These are phyloP conservation scores for Fusarium nisikadoi DNA, from an alignment of 2,329 filamentous ascomycete genomes.

Conservation along the genomic window DNA sequence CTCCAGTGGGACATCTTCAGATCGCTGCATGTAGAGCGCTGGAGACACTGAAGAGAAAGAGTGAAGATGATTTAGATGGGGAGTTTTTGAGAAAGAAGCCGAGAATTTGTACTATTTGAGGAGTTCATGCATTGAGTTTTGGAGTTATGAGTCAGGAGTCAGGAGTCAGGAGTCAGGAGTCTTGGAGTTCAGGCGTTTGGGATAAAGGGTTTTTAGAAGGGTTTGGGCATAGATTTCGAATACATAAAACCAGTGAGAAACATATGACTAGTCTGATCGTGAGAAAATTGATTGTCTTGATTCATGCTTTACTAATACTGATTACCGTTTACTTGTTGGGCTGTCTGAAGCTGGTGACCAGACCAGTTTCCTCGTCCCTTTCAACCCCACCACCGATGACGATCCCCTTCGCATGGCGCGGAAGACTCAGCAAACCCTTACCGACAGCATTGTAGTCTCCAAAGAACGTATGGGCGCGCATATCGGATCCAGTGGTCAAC, in stretches of 20 bases:
- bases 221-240: background rate
- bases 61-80: background rate
- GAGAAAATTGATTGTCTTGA: background rate
- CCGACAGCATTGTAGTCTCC: constrained; percentile 60
- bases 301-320: background rate
- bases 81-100: background rate
- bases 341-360: constrained; percentile 48
- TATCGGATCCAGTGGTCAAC: constrained; percentile 48
- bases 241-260: background rate
- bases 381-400: constrained; percentile 57
- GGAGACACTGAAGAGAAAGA: background rate
- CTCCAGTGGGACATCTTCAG: fast-evolving
- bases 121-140: background rate
- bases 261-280: fast-evolving
- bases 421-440: constrained; percentile 52
- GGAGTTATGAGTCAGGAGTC: background rate
- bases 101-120: background rate
- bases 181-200: background rate
- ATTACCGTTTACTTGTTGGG: background rate
- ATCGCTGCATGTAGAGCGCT: background rate
- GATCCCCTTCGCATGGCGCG: constrained; percentile 52
- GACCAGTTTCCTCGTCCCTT: constrained; percentile 52
- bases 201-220: no score
- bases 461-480: constrained; percentile 64
- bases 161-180: background rate